A percentile compares a stretch with the other conserved stretches of the same genome.
These are phyloP conservation scores for Phlyctochytrium arcticum DNA, from an alignment of 192 early-diverging fungal species.

Conservation along the genomic window DNA sequence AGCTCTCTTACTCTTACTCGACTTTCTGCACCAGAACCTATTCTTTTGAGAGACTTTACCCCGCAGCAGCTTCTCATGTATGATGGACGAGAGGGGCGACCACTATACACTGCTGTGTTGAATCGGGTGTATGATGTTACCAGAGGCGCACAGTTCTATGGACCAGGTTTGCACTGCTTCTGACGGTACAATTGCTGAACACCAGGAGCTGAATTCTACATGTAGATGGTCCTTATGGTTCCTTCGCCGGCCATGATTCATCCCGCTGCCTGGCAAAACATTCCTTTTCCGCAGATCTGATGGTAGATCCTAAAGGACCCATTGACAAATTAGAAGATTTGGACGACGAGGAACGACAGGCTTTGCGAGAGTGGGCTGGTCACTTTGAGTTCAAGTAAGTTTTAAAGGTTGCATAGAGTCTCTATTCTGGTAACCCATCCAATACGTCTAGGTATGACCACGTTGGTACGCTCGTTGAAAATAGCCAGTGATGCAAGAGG, in stretches of 20 bases:
- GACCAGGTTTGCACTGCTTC: conserved; percentile 70
- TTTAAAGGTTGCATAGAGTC: neutral
- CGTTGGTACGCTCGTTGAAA: conserved; percentile 18
- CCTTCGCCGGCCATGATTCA: conserved; percentile 96
- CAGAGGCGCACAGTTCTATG: conserved; percentile 78
- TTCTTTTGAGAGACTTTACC: conserved; percentile 64
- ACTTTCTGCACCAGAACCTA: conserved; percentile 4
- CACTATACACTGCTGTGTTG: conserved; percentile 78
- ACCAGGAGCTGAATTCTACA: neutral
- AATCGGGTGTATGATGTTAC: conserved; percentile 90
- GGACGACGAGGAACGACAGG: conserved; percentile 63
- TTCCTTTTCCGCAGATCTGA: conserved; percentile 74
- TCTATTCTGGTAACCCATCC: neutral
- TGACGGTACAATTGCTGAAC: neutral
- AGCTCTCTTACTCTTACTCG: too few relatives aligned
- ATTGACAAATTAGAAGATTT: conserved; percentile 83
- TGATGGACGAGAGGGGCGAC: conserved; percentile 52
- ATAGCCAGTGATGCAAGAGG: neutral
- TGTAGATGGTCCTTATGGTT: conserved; percentile 84
- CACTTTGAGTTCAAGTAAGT: conserved; percentile 79
- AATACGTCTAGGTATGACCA: conserved; percentile 4
- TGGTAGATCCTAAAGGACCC: conserved; percentile 63
- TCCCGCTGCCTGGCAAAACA: conserved; percentile 87
- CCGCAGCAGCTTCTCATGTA: conserved; percentile 69
- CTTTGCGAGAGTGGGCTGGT: conserved; percentile 73